Evolutionary conservation across 139 green algal species (phyloP).

Genomic region (Choricystis sp.): DNA sequence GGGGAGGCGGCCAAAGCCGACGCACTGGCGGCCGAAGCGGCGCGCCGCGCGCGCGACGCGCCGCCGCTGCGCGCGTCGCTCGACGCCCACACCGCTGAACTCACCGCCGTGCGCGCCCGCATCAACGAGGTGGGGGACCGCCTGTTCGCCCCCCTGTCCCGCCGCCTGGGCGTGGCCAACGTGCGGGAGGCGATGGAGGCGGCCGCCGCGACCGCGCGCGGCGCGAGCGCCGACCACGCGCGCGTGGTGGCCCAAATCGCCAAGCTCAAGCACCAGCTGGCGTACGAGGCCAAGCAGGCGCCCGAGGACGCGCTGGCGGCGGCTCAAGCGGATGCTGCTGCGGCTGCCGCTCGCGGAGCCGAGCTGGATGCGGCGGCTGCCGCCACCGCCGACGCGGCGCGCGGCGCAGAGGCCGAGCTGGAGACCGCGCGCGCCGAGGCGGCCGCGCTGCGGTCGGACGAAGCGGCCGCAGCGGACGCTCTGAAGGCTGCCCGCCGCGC

Average conservation of each 20-base stretch:
- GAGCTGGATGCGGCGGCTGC: not conserved
- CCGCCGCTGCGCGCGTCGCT: slow-evolving; percentile 24
- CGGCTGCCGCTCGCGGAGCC: not conserved
- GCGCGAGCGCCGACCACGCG: slow-evolving; percentile 8
- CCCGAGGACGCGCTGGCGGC: not conserved
- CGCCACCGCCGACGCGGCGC: not conserved
- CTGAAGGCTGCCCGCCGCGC: slow-evolving; percentile 4
- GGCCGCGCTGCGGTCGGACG: slow-evolving; percentile 11
- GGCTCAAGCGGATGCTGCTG: slow-evolving; percentile 3
- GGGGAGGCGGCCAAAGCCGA: not conserved
- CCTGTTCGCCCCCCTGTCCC: slow-evolving; percentile 43
- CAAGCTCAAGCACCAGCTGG: slow-evolving; percentile 39
- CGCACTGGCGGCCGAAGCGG: slow-evolving; percentile 12
- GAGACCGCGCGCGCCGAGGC: slow-evolving; percentile 2
- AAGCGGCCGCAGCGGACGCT: slow-evolving; percentile 8
- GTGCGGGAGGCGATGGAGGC: slow-evolving; percentile 80
- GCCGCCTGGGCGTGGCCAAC: slow-evolving; percentile 52
- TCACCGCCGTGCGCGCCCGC: slow-evolving; percentile 18
- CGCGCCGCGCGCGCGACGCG: slow-evolving; percentile 13
- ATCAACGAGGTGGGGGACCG: slow-evolving; percentile 49
- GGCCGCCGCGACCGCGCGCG: slow-evolving; percentile 31
- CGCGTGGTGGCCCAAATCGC: slow-evolving; percentile 16
- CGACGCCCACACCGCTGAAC: slow-evolving; percentile 10
- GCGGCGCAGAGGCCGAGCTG: slow-evolving; percentile 10
- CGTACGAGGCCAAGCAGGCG: slow-evolving; percentile 39